A percentile compares a stretch with the other conserved stretches of the same genome.
These are phyloP conservation scores for Cordyceps militaris DNA, from an alignment of 2,329 filamentous ascomycete genomes.

Conservation along the genomic window DNA sequence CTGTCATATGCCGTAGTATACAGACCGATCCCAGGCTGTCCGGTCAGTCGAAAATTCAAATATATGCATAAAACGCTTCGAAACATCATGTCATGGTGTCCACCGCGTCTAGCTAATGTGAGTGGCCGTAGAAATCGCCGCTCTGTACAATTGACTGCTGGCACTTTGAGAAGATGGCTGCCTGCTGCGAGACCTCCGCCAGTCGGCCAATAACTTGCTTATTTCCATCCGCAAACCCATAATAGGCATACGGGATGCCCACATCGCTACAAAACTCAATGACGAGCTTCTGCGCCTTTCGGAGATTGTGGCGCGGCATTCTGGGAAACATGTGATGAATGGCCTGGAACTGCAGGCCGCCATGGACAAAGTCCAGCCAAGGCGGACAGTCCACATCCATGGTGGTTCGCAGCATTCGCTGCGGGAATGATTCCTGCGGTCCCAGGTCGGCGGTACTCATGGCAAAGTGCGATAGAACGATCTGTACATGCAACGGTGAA, in stretches of 20 bases:
- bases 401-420: slow-evolving; percentile 85
- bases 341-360: slow-evolving; percentile 82
- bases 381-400: slow-evolving; percentile 87
- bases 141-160: slow-evolving; percentile 43
- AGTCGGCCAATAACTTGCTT: slow-evolving; percentile 70
- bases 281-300: slow-evolving; percentile 66
- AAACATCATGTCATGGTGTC: too few species aligned
- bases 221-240: slow-evolving; percentile 79
- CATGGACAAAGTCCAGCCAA: slow-evolving; percentile 87
- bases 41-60: not conserved
- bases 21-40: not conserved
- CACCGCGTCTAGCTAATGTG: not conserved
- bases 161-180: slow-evolving; percentile 69
- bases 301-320: slow-evolving; percentile 78
- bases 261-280: slow-evolving; percentile 77
- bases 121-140: slow-evolving; percentile 18
- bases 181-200: slow-evolving; percentile 73
- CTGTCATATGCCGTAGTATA: not conserved
- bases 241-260: slow-evolving; percentile 76
- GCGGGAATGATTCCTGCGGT: slow-evolving; percentile 76
- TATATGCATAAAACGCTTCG: not conserved
- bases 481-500: slow-evolving; percentile 79
- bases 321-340: slow-evolving; percentile 82
- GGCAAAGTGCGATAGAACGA: slow-evolving; percentile 85
- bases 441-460: slow-evolving; percentile 89